Percentiles rank a stretch among this genome's conserved stretches.
These are phyloP conservation scores for Metschnikowia aberdeeniae DNA, from an alignment of 805 yeast species.

Conservation along the genomic window DNA sequence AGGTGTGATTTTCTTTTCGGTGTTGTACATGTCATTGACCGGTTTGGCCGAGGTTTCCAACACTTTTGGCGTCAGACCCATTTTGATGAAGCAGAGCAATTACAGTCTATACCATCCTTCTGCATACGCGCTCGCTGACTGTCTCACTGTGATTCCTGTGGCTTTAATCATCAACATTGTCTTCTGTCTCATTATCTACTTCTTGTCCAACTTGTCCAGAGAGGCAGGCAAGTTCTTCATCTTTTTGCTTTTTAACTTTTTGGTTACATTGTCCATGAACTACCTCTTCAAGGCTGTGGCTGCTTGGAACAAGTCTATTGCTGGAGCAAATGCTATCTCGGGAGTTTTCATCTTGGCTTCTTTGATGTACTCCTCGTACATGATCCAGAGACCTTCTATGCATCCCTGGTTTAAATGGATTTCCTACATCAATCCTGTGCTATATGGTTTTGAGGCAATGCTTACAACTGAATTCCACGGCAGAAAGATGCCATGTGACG, in stretches of 20 bases:
- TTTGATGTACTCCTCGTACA: constrained; percentile 29
- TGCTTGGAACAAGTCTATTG: constrained; percentile 48
- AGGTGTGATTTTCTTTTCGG: constrained; percentile 57
- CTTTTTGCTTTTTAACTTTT: constrained; percentile 43
- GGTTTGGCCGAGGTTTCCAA: constrained; percentile 44
- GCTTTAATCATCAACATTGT: constrained; percentile 41
- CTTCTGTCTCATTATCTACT: constrained; percentile 51
- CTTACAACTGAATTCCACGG: constrained; percentile 30
- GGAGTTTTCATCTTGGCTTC: constrained; percentile 39
- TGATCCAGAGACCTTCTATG: constrained; percentile 33
- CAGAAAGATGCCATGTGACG: constrained; percentile 24
- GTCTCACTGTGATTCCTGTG: constrained; percentile 22
- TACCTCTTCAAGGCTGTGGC: constrained; percentile 52
- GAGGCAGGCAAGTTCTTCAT: constrained; percentile 56
- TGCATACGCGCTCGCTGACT: constrained; percentile 24
- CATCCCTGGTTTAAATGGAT: constrained; percentile 34
- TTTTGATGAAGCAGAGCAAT: constrained; percentile 28
- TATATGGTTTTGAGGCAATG: constrained; percentile 29
- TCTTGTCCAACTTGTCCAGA: constrained; percentile 49
- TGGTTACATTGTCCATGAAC: constrained; percentile 50
- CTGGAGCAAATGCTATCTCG: constrained; percentile 54
- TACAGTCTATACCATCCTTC: constrained; percentile 29
- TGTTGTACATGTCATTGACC: constrained; percentile 49
- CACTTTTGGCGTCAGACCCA: constrained; percentile 22
- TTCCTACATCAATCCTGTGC: constrained; percentile 35